A percentile compares a stretch with the other conserved stretches of the same genome.
These are phyloP conservation scores for Athelia sp. DNA, from an alignment of 1,284 basidiomycete genomes.

Conservation along the genomic window DNA sequence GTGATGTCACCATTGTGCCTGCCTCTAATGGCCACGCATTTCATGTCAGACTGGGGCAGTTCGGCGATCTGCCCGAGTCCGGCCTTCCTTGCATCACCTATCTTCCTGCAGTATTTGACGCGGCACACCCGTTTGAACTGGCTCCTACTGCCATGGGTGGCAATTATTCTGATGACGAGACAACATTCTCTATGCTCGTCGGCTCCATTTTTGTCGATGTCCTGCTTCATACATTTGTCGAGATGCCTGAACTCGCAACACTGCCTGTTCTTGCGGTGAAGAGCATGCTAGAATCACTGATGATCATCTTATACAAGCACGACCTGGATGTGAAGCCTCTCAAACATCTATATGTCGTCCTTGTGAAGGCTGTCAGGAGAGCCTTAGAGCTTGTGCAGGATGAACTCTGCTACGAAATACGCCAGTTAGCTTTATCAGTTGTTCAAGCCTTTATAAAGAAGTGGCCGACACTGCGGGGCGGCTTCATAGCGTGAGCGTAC, in stretches of 20 bases:
- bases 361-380: slow-evolving; percentile 48
- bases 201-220: slow-evolving; percentile 63
- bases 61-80: slow-evolving; percentile 33
- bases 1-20: slow-evolving; percentile 39
- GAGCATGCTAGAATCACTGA: slow-evolving; percentile 53
- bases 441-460: slow-evolving; percentile 58
- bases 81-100: slow-evolving; percentile 54
- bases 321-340: slow-evolving; percentile 54
- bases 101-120: slow-evolving; percentile 53
- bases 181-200: slow-evolving; percentile 39
- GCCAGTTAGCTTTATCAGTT: slow-evolving; percentile 55
- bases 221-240: slow-evolving; percentile 42
- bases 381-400: slow-evolving; percentile 44
- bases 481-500: slow-evolving; percentile 45
- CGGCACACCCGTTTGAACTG: slow-evolving; percentile 42
- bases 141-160: slow-evolving; percentile 45
- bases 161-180: slow-evolving; percentile 38
- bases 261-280: slow-evolving; percentile 53
- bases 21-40: slow-evolving; percentile 42
- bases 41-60: slow-evolving; percentile 46
- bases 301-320: slow-evolving; percentile 64
- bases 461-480: slow-evolving; percentile 48
- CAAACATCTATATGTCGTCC: slow-evolving; percentile 42
- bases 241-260: slow-evolving; percentile 33
- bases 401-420: slow-evolving; percentile 58